Evolutionary conservation across 176 grass and related monocot genomes (phyloP).

Genomic region (Urochloa ruziziensis): DNA sequence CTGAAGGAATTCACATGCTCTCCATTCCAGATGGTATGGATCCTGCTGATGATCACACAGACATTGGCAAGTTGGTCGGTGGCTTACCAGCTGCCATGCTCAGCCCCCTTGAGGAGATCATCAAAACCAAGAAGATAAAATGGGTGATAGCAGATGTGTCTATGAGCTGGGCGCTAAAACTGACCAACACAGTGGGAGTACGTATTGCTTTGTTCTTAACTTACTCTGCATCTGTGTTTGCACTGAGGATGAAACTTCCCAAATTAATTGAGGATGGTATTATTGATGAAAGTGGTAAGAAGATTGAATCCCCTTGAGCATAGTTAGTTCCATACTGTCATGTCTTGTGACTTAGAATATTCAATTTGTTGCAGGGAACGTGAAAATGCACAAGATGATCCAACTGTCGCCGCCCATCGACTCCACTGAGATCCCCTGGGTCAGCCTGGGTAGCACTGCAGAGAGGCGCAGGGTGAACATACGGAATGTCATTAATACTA

Average conservation of each 20-base stretch:
- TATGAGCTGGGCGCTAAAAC: conserved; percentile 42
- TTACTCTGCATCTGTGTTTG: conserved; percentile 41
- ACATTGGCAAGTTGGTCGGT: conserved; percentile 24
- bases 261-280: conserved; percentile 43
- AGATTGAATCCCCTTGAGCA: neutral
- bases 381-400: conserved; percentile 43
- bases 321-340: neutral
- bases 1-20: conserved; percentile 51
- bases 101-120: conserved; percentile 35
- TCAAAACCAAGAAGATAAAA: conserved; percentile 39
- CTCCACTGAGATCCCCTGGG: conserved; percentile 45
- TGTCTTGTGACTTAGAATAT: neutral
- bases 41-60: conserved; percentile 52
- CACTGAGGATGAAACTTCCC: conserved; percentile 37
- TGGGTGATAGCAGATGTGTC: conserved; percentile 50
- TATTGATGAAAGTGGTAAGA: conserved; percentile 54
- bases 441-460: conserved; percentile 23
- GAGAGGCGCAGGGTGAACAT: conserved; percentile 48
- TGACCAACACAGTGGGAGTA: conserved; percentile 35
- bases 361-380: conserved; percentile 29
- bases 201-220: conserved; percentile 38
- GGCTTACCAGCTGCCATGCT: conserved; percentile 42
- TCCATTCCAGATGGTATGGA: conserved; percentile 62
- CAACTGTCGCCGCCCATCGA: conserved; percentile 46
- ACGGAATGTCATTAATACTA: conserved; percentile 37